A percentile compares a stretch with the other conserved stretches of the same genome.
Conservation (phyloP, 371 early-diverging fungal species). For the Actinomortierella ambigua region DNA sequence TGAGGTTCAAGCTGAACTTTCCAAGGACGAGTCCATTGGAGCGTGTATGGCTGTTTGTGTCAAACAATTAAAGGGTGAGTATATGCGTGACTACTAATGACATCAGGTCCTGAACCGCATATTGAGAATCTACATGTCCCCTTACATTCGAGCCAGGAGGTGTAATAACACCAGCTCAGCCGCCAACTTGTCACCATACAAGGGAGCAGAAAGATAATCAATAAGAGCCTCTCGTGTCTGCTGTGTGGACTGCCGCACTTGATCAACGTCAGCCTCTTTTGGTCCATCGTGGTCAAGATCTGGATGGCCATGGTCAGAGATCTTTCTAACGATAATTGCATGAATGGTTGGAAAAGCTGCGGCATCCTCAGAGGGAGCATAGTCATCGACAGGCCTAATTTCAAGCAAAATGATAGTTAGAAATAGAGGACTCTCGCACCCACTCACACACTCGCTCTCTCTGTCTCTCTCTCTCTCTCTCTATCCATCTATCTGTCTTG, state of each 20-base stretch:
- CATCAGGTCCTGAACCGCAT: background rate
- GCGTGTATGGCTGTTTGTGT: conserved; percentile 20
- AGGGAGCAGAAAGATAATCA: conserved; percentile 55
- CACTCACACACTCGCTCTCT: too few relatives aligned
- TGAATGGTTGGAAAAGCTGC: conserved; percentile 33
- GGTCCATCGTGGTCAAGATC: conserved; percentile 22
- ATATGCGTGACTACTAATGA: background rate
- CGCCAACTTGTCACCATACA: conserved; percentile 57
- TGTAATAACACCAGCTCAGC: conserved; percentile 67
- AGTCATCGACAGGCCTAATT: too few relatives aligned
- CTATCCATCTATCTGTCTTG: too few relatives aligned
- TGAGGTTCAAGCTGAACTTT: conserved; percentile 43
- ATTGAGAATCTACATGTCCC: background rate
- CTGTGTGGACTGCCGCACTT: conserved; percentile 26
- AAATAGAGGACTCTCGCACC: too few relatives aligned
- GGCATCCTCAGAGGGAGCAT: background rate
- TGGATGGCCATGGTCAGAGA: conserved; percentile 44
- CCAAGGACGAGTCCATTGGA: conserved; percentile 32
- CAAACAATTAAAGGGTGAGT: background rate
- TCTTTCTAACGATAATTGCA: conserved; percentile 31
- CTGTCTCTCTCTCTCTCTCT: too few relatives aligned
- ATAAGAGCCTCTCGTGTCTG: conserved; percentile 52
- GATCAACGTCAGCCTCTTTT: conserved; percentile 10
- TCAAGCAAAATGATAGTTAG: too few relatives aligned
- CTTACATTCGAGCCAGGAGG: conserved; percentile 63